phyloP scores from a whole-genome alignment of 768 basidiomycete genomes.

The Neoboletus subvelutipes region DNA sequence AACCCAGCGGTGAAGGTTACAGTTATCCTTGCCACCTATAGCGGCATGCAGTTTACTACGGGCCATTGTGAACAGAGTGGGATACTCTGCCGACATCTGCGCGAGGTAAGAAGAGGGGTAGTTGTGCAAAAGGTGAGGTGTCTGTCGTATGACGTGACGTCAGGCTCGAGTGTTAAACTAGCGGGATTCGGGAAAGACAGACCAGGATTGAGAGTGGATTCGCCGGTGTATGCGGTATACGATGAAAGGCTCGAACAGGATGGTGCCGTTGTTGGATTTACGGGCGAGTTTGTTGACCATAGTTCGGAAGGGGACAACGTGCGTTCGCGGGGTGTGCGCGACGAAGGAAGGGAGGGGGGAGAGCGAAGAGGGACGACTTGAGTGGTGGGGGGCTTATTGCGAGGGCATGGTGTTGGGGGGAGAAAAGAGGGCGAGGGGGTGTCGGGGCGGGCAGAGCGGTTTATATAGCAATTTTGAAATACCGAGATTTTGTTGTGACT shows the following conservation, averaged over 20 bases:
- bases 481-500: constrained; percentile 34
- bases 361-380: constrained; percentile 10
- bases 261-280: constrained; percentile 81
- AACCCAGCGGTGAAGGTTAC: constrained; percentile 84
- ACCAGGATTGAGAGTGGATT: constrained; percentile 26
- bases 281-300: constrained; percentile 86
- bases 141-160: constrained; percentile 20
- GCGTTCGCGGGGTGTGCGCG: constrained; percentile 26
- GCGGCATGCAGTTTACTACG: constrained; percentile 73
- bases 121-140: constrained; percentile 9
- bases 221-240: constrained; percentile 81
- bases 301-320: constrained; percentile 38
- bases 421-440: constrained; percentile 23
- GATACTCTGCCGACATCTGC: constrained; percentile 48
- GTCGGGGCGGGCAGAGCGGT: constrained; percentile 26
- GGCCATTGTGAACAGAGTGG: constrained; percentile 60
- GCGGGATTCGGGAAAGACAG: constrained; percentile 3
- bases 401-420: constrained; percentile 41
- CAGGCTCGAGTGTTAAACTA: not conserved
- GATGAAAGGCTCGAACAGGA: constrained; percentile 84
- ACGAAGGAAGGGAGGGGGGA: constrained; percentile 8
- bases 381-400: constrained; percentile 18
- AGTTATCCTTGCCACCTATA: constrained; percentile 58
- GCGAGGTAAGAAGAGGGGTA: constrained; percentile 8
- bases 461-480: constrained; percentile 47